phyloP scores from a whole-genome alignment of 768 basidiomycete species.

The Auricularia sp. region DNA sequence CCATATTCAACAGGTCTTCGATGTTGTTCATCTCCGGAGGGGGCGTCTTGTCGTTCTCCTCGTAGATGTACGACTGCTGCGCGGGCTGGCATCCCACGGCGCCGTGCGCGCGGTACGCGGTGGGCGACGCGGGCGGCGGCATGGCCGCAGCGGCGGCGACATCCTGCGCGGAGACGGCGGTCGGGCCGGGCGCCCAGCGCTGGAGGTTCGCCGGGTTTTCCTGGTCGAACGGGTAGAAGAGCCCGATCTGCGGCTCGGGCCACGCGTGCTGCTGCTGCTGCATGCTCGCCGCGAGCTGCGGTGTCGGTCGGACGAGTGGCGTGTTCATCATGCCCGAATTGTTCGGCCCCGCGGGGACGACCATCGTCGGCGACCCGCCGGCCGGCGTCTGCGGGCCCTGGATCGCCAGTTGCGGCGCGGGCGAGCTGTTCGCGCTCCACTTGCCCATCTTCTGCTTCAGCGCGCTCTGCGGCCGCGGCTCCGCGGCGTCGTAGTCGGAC shows the following conservation, averaged over 20 bases:
- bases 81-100: conserved; percentile 45
- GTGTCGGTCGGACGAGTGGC: not conserved
- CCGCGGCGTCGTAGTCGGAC: conserved; percentile 33
- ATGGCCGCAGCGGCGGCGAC: conserved; percentile 4
- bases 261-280: not conserved
- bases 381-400: conserved; percentile 19
- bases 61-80: conserved; percentile 58
- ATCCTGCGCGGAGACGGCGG: not conserved
- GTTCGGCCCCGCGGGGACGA: conserved; percentile 2
- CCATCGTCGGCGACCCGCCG: conserved; percentile 4
- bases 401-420: conserved; percentile 29
- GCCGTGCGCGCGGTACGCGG: conserved; percentile 44
- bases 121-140: conserved; percentile 44
- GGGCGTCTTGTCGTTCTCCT: conserved; percentile 41
- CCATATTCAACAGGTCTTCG: not conserved
- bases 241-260: conserved; percentile 20
- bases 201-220: conserved; percentile 31
- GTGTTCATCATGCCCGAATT: conserved; percentile 5
- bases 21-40: not conserved
- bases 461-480: conserved; percentile 18
- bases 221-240: conserved; percentile 75
- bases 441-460: not conserved
- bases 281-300: not conserved
- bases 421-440: conserved; percentile 5
- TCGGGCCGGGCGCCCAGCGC: conserved; percentile 3